Evolutionary conservation across 257 asterid genomes (phyloP).

Genomic region (Euphrasia confusa): DNA sequence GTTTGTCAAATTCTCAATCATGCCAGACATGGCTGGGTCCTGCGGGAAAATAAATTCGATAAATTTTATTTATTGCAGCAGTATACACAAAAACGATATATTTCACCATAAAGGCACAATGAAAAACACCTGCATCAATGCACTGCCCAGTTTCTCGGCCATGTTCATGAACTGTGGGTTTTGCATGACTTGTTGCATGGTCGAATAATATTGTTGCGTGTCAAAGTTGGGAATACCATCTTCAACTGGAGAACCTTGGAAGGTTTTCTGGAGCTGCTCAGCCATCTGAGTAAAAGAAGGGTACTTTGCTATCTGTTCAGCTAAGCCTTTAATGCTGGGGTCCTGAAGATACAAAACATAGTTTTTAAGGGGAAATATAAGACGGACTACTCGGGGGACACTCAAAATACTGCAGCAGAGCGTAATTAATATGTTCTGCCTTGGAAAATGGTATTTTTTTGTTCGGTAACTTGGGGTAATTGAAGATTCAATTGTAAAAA

Average conservation of each 20-base stretch:
- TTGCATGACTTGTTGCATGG: conserved; percentile 99
- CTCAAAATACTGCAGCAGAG: neutral
- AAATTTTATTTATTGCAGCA: neutral
- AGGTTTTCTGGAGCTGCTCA: conserved; percentile 89
- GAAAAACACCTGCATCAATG: conserved; percentile 76
- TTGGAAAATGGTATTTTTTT: no score
- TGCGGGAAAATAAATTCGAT: conserved; percentile 26
- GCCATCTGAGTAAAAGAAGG: conserved; percentile 97
- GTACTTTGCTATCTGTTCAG: conserved; percentile 89
- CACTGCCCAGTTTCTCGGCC: conserved; percentile 93
- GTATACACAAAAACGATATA: neutral
- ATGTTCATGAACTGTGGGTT: conserved; percentile 93
- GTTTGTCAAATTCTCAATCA: conserved; percentile 87
- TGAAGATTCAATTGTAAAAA: no score
- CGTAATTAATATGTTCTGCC: no score
- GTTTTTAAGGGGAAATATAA: neutral
- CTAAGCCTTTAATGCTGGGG: conserved; percentile 92
- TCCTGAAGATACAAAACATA: conserved; percentile 43
- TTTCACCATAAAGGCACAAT: conserved; percentile 14
- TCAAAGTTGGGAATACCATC: conserved; percentile 81
- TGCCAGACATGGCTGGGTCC: conserved; percentile 96
- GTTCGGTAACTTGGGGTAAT: no score
- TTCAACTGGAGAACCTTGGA: conserved; percentile 70
- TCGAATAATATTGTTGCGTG: conserved; percentile 69
- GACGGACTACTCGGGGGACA: neutral